Evolutionary conservation across 2,329 filamentous ascomycete species (phyloP).

Genomic region (Eutypella sp.): DNA sequence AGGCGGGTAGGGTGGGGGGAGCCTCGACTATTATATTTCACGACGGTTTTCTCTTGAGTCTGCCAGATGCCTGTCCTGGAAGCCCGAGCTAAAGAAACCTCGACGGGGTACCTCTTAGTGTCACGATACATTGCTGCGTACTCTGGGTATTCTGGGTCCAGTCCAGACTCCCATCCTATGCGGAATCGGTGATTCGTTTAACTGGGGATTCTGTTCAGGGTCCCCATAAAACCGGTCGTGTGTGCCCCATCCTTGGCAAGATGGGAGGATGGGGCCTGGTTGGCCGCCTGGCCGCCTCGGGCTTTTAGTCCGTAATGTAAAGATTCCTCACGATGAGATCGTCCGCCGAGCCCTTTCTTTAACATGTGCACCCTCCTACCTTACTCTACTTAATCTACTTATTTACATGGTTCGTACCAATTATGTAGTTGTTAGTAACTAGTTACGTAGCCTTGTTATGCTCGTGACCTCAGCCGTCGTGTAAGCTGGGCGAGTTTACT

Average conservation of each 20-base stretch:
- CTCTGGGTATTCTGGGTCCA: slow-evolving; percentile 1
- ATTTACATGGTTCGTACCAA: not conserved
- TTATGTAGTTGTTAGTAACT: not conserved
- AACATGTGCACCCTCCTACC: not conserved
- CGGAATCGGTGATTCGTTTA: not conserved
- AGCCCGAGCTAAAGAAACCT: not conserved
- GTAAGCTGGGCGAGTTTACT: too few relatives aligned
- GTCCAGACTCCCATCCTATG: not conserved
- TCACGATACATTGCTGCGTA: not conserved
- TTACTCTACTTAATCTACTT: too few relatives aligned
- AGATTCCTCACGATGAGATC: not conserved
- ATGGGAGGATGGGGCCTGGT: too few relatives aligned
- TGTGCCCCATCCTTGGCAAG: slow-evolving; percentile 1
- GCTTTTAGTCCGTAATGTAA: not conserved
- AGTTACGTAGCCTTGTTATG: not conserved
- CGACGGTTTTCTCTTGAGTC: not conserved
- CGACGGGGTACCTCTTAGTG: not conserved
- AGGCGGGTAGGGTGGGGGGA: slow-evolving; percentile 14
- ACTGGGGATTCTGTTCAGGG: not conserved
- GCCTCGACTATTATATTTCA: slow-evolving; percentile 4
- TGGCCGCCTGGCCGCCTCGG: too few relatives aligned
- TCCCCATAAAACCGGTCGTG: not conserved
- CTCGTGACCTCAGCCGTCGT: not conserved
- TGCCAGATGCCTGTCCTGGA: not conserved
- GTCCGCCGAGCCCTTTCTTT: not conserved